Evolutionary conservation across 257 asterid species (phyloP).

Genomic region (Craterostigma plantagineum): DNA sequence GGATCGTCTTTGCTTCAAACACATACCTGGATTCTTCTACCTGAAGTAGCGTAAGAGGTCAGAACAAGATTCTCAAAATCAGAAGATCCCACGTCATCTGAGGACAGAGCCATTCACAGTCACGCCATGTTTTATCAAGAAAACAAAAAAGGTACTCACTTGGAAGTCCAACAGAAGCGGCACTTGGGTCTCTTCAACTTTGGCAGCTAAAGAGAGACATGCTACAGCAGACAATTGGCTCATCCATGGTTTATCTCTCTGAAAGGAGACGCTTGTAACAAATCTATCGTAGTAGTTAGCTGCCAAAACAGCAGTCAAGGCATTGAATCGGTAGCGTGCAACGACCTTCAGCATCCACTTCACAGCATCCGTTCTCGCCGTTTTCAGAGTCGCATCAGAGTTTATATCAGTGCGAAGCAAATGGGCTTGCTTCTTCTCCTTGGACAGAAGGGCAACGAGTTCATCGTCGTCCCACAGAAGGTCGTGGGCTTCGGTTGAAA

Average conservation of each 20-base stretch:
- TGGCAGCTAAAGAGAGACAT: slow-evolving; percentile 78
- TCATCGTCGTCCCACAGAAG: slow-evolving; percentile 74
- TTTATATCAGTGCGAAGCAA: slow-evolving; percentile 11
- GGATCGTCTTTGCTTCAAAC: slow-evolving; percentile 71
- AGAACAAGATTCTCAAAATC: slow-evolving; percentile 9
- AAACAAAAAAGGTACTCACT: too few species aligned
- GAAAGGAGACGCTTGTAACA: slow-evolving; percentile 27
- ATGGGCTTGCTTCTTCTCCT: slow-evolving; percentile 32
- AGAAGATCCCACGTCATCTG: neutral
- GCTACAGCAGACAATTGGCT: slow-evolving; percentile 72
- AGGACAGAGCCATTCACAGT: neutral
- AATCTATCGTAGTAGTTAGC: slow-evolving; percentile 55
- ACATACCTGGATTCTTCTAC: slow-evolving; percentile 49
- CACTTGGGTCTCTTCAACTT: slow-evolving; percentile 78
- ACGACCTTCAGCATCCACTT: slow-evolving; percentile 55
- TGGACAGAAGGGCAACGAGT: slow-evolving; percentile 29
- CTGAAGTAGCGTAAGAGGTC: slow-evolving; percentile 18
- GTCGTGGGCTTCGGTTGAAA: slow-evolving; percentile 15
- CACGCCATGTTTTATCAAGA: too few species aligned
- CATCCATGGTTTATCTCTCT: slow-evolving; percentile 87
- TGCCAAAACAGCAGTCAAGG: slow-evolving; percentile 53
- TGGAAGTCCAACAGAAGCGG: slow-evolving; percentile 66
- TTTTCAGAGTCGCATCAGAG: slow-evolving; percentile 22
- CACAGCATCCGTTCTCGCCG: slow-evolving; percentile 42
- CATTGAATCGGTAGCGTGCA: slow-evolving; percentile 36